These are phyloP conservation scores for Claviceps pusilla DNA, from an alignment of 2,329 filamentous ascomycete species.

Conservation along the genomic window DNA sequence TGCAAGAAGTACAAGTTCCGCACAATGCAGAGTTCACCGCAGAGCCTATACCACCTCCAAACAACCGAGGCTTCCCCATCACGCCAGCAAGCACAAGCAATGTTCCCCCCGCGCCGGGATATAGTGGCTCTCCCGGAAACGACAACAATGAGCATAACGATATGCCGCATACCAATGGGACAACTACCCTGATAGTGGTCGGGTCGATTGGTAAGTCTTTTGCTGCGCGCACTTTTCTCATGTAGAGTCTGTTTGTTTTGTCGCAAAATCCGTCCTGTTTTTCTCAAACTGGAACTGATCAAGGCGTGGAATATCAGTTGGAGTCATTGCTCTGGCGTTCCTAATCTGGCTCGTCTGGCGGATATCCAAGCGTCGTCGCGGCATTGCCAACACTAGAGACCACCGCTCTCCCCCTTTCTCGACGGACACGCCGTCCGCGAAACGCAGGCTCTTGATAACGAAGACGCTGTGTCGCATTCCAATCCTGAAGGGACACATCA, in stretches of 20 bases:
- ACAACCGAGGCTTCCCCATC: not conserved
- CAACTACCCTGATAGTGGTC: slow-evolving; percentile 9
- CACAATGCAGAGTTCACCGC: not conserved
- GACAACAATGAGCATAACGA: slow-evolving; percentile 1
- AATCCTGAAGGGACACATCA: slow-evolving; percentile 20
- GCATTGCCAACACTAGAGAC: slow-evolving; percentile 20
- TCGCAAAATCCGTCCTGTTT: not conserved
- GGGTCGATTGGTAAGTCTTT: slow-evolving; percentile 9
- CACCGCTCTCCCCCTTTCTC: slow-evolving; percentile 10
- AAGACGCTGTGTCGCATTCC: slow-evolving; percentile 17
- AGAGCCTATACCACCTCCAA: not conserved
- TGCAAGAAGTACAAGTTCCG: slow-evolving; percentile 2
- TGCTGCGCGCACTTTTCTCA: not conserved
- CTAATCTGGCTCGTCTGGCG: slow-evolving; percentile 30
- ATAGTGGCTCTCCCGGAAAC: not conserved
- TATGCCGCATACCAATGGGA: slow-evolving; percentile 3
- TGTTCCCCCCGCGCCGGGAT: not conserved
- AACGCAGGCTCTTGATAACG: slow-evolving; percentile 4
- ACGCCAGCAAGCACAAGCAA: not conserved
- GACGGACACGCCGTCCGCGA: not conserved
- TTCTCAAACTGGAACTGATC: not conserved
- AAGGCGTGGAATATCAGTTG: slow-evolving; percentile 15
- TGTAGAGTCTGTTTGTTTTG: not conserved
- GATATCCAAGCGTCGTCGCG: slow-evolving; percentile 8
- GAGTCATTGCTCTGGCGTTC: slow-evolving; percentile 30